A percentile compares a stretch with the other conserved stretches of the same genome.
Conservation (phyloP, 2,329 filamentous ascomycete species). For the Dryadomyces sulphureus region DNA sequence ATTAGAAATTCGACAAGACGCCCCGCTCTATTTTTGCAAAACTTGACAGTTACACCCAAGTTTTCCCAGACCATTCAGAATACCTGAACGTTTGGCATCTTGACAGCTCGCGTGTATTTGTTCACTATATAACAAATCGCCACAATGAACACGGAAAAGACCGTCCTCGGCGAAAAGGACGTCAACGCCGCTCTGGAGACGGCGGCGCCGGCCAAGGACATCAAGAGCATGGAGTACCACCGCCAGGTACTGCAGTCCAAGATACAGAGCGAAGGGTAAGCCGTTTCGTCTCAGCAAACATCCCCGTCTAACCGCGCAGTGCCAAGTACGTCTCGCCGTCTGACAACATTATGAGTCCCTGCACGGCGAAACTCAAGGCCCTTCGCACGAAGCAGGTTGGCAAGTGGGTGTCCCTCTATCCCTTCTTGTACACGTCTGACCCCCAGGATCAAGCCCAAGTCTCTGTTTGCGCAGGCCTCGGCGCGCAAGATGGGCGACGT, state of each 20-base stretch:
- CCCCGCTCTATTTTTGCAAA: background rate
- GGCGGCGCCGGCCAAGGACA: conserved; percentile 39
- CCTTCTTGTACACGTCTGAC: background rate
- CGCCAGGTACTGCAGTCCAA: conserved; percentile 61
- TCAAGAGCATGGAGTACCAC: conserved; percentile 64
- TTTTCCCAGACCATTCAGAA: background rate
- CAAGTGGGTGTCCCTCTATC: conserved; percentile 44
- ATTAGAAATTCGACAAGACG: background rate
- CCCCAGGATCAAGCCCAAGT: conserved; percentile 48
- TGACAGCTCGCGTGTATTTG: background rate
- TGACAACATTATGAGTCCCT: conserved; percentile 81
- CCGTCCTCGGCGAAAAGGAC: conserved; percentile 49
- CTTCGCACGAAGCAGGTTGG: conserved; percentile 67
- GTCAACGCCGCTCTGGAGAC: conserved; percentile 40
- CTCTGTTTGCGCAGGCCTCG: conserved; percentile 51
- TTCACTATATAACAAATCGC: conserved; percentile 2
- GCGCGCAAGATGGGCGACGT: conserved; percentile 40
- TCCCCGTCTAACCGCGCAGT: conserved; percentile 9
- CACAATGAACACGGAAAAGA: conserved; percentile 4
- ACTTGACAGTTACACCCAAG: background rate
- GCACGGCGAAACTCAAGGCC: conserved; percentile 66
- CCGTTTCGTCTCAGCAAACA: background rate
- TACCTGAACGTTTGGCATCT: background rate
- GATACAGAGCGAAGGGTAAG: conserved; percentile 50
- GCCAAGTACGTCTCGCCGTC: conserved; percentile 60